Evolutionary conservation across 2,329 filamentous ascomycete species (phyloP).

Genomic region (Ceratocystiopsis brevicomis): DNA sequence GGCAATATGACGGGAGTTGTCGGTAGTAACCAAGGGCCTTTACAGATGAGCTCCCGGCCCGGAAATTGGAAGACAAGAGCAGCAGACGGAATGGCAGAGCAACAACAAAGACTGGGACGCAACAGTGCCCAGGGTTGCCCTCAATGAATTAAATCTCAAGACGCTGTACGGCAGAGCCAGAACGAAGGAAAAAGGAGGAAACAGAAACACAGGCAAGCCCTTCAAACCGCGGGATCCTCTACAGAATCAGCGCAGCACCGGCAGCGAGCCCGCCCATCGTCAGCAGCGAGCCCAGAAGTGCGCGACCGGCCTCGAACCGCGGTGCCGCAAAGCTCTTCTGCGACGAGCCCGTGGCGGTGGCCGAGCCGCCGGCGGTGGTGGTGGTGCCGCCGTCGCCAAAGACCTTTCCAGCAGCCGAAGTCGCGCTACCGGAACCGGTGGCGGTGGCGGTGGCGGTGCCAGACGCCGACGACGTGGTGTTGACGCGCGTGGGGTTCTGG

Average conservation of each 20-base stretch:
- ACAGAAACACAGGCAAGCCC: no score
- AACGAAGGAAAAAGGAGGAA: no score
- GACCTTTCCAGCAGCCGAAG: conserved; percentile 17
- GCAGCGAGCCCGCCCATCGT: conserved; percentile 11
- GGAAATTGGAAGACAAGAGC: no score
- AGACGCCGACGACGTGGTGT: conserved; percentile 29
- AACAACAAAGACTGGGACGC: no score
- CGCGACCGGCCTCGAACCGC: conserved; percentile 16
- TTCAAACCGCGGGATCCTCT: no score
- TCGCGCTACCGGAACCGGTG: conserved; percentile 14
- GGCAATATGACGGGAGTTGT: no score
- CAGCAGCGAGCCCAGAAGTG: conserved; percentile 11
- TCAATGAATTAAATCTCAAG: no score
- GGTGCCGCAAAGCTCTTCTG: conserved; percentile 5
- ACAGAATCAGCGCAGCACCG: conserved; percentile 8
- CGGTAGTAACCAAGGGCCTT: no score
- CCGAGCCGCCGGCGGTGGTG: neutral
- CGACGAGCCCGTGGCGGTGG: neutral
- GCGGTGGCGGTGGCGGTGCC: conserved; percentile 18
- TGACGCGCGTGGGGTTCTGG: conserved; percentile 39
- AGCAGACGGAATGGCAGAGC: no score
- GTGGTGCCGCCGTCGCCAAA: conserved; percentile 13
- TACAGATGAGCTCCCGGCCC: no score
- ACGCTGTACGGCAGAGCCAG: no score
- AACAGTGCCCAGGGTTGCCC: no score